Base-by-base conservation (phyloP, 805 yeast genomes). In the Blastobotrys attinorum region DNA sequence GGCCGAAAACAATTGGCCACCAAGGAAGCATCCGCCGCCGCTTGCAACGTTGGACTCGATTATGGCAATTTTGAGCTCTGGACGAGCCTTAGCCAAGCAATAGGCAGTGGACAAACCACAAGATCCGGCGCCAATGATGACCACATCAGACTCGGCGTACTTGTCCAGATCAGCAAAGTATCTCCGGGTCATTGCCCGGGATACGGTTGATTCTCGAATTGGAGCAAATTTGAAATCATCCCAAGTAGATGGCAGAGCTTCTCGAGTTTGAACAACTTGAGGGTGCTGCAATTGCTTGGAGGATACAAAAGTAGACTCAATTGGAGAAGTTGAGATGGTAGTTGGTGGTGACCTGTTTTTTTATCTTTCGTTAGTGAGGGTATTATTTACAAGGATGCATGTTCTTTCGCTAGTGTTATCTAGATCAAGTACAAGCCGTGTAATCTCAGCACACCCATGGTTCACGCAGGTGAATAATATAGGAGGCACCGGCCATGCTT, bases 11-110 rank as follows among this genome's bases (percentile, higher is more conserved):
- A 82, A 66, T 60, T 79, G 86, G 10, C 88, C 90, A 44, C 86
- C 86, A 38, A 82, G 67, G 80, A 83, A 81, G 46, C 83, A 77
- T 22, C 90, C 90, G 49, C 89, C 90, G 46, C 89, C 89, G 44
- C 83, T 82, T 27, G 83, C 72, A n/a, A 81, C 85, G 49, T 74
- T 72, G 29, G 85, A 80, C 65, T 82, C 90, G 46, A 82, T 72
- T 50, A 80, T 77, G 48, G 86, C 85, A 50, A 82, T 75, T 60
- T 78, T 81, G 54, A 82, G 67, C 51, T 82, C 87, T 13, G 90
- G 89, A 60, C 89, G 74, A 57, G 80, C 76, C 60, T 73, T 78
- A 40, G 83, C 87, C 53, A 82, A 68, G 31, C 73, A 76, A 58
- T 76, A 82, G n/a, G 88, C 89, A 22, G 87, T 83, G 43, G 83